Evolutionary conservation across 352 stramenopile species (phyloP), one percentile per base, ranked within the genome.

Genomic region (Globisporangium rhizosaccharum): DNA sequence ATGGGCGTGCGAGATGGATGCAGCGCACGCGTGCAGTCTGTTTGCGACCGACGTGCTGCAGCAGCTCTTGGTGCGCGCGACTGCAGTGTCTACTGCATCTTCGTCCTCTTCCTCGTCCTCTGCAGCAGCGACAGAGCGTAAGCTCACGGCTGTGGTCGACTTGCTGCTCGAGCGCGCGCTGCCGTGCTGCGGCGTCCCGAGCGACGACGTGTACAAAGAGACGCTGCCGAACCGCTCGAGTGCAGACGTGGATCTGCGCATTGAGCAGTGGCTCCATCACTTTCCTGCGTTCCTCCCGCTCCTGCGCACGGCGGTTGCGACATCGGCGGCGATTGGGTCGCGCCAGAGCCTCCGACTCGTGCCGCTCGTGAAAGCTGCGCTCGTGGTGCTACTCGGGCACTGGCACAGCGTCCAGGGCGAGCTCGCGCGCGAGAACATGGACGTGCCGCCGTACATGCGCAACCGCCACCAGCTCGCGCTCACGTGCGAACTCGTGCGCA

Each of bases 331-430:
- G 0, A 58, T 85, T 3, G 57, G 68, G 1, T 83, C 79, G 9
- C 71, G 56, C 5, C 75, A 88, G 50, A 46, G 74, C 48, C 51
- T 86, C 23, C 82, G 80, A 1, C 71, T 89, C 11, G 63, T 91
- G n/a, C 79, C 81, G 2, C 61, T 94, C 49, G 67, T 94, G 59
- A 94, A 94, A 51, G 85, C 82, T 8, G 68, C 76, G 12, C 57
- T 94, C 6, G 75, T 92, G 15, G 85, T 94, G 25, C 65, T 91
- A 5, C 18, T 94, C 10, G 79, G 83, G 1, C 81, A 92, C 55
- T 94, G 85, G 85, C 90, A 94, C 69, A 90, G 80, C 44, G 74
- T 90, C 33, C 90, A 90, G 42, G 79, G 75, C n/a, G 73, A 86
- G 7, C 53, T 88, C 14, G 63, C 75, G 5, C 33, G 75, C 14